Evolutionary conservation across 2,329 filamentous ascomycete species (phyloP), one percentile per base, ranked within the genome.

Genomic region (Fusarium continuum): DNA sequence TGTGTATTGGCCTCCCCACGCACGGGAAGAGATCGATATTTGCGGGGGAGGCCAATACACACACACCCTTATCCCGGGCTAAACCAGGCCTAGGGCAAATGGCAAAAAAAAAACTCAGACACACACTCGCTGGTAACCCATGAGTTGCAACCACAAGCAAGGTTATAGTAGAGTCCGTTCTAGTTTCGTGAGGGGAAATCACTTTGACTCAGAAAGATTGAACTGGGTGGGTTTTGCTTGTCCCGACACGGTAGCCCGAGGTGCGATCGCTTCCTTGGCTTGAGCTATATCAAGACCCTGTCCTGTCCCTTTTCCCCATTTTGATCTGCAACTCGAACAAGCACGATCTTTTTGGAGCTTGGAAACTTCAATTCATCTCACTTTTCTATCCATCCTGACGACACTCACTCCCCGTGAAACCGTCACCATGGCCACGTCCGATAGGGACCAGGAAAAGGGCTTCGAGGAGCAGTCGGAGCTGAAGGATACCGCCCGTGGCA

Each of bases 201-300:
- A 49, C 52, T 51, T 55, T 22, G 32, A 38, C 43, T 53, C 25
- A 25, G 43, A 29, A 41, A 54, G 11, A n/a, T 14, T 29, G 28
- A 45, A 53, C 54, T 51, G 53, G 53, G 51, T 44, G 39, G 25
- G 17, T n/a, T 40, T 34, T 55, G 25, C 49, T 58, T 50, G 43
- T 66, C 63, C 63, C 53, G 64, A 66, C 52, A 50, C 32, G 64
- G 62, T 63, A 66, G 65, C 59, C 67, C 65, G 67, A 67, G 64
- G 63, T 60, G 58, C 59, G 60, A 47, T 61, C 52, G 55, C 41
- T 51, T 57, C 22, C 50, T 50, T 39, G 55, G 34, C 22, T 34
- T 45, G 43, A 62, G 35, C 41, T 70, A 65, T 69, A 60, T 69
- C 34, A 55, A 65, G 44, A 36, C 51, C 53, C 38, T 49, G 40